Percentiles rank a stretch among this genome's conserved stretches.
These are phyloP conservation scores for Extremus antarcticus DNA, from an alignment of 495 filamentous ascomycete genomes.

Conservation along the genomic window DNA sequence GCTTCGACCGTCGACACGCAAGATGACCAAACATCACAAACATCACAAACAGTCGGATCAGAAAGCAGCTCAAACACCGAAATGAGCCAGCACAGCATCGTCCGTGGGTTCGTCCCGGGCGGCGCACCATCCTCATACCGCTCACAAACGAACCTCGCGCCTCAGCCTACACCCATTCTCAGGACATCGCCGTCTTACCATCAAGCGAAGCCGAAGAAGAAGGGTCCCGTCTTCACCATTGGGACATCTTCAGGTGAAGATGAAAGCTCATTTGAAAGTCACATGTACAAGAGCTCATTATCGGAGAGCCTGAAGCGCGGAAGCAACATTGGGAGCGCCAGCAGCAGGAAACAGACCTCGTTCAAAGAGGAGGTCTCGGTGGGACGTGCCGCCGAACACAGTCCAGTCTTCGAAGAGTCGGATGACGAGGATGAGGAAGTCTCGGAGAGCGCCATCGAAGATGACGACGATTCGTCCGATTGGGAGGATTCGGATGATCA, in stretches of 20 bases:
- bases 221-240: constrained; percentile 60
- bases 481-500: constrained; percentile 93
- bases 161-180: constrained; percentile 34
- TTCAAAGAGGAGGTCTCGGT: constrained; percentile 70
- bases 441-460: constrained; percentile 35
- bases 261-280: constrained; percentile 66
- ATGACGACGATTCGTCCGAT: constrained; percentile 77
- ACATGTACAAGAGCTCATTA: constrained; percentile 48
- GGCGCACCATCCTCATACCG: constrained; percentile 63
- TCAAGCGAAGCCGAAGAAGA: constrained; percentile 39
- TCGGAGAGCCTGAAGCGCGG: constrained; percentile 40
- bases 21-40: constrained; percentile 15
- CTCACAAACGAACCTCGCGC: constrained; percentile 46
- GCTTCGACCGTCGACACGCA: constrained; percentile 30
- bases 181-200: constrained; percentile 30
- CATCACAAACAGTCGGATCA: constrained; percentile 22
- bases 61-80: constrained; percentile 33
- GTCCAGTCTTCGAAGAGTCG: constrained; percentile 61
- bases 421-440: constrained; percentile 41
- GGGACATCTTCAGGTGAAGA: constrained; percentile 75
- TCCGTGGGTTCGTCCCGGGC: constrained; percentile 79
- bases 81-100: constrained; percentile 59
- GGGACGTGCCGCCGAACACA: constrained; percentile 47
- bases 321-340: constrained; percentile 9
- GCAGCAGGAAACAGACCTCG: constrained; percentile 66